Evolutionary conservation across 805 yeast species (phyloP).

Genomic region (Candida xiaguanensis): DNA sequence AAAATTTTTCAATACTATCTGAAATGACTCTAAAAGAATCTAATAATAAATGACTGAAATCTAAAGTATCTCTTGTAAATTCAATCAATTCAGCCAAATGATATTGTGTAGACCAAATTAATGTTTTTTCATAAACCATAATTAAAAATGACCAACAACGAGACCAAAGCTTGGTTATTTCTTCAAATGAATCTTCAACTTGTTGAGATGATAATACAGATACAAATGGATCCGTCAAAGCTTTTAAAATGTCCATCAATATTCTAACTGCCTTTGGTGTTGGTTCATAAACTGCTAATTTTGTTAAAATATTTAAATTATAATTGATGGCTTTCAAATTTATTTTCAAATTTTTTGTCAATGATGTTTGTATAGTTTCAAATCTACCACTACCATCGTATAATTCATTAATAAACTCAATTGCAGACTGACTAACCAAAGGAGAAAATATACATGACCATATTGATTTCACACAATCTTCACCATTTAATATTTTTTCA

Average conservation of each 20-base stretch:
- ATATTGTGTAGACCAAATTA: conserved; percentile 70
- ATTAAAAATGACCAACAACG: conserved; percentile 69
- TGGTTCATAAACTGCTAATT: conserved; percentile 58
- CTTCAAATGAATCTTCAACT: conserved; percentile 10
- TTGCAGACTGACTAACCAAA: conserved; percentile 62
- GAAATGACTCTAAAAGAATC: conserved; percentile 53
- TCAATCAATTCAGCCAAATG: conserved; percentile 60
- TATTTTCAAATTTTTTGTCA: conserved; percentile 39
- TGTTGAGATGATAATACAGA: conserved; percentile 43
- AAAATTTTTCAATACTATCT: conserved; percentile 13
- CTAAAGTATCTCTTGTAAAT: conserved; percentile 83
- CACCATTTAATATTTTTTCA: conserved; percentile 19
- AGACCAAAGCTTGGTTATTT: conserved; percentile 53
- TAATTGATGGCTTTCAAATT: conserved; percentile 48
- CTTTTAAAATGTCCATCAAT: conserved; percentile 65
- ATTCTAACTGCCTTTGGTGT: conserved; percentile 73
- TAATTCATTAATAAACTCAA: conserved; percentile 69
- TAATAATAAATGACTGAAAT: conserved; percentile 66
- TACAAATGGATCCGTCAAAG: conserved; percentile 60
- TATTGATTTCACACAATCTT: conserved; percentile 51
- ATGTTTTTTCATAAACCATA: conserved; percentile 62
- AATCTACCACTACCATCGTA: conserved; percentile 67
- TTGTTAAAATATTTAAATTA: conserved; percentile 43
- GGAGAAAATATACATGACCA: conserved; percentile 77
- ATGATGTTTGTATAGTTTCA: conserved; percentile 62